Evolutionary conservation across 176 grass and related monocot species (phyloP), one percentile per base, ranked within the genome.

Genomic region (Eleusine coracana): DNA sequence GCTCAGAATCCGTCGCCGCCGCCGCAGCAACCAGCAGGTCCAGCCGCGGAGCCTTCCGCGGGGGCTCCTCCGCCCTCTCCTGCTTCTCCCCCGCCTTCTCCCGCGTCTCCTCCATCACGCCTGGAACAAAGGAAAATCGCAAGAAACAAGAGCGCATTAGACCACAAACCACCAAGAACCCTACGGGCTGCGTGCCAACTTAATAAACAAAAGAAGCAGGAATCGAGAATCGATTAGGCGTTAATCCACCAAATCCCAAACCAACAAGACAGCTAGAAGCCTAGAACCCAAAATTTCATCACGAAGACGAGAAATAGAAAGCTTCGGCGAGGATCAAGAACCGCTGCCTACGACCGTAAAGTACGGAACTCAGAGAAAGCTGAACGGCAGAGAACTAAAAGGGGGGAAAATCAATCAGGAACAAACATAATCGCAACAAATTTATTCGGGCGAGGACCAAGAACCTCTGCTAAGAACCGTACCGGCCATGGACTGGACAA

Each of bases 1-100:
- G 23, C 59, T 9, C 59, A 28, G n/a, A 28, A 62, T 5, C 23
- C n/a, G 23, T 5, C 0, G n/a, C 59, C 23, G 23, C 59, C 59
- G 2, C 51, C 17, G 51, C 36, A n/a, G 34, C 73, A 4, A 16
- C 3, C 37, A 14, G 1, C 65, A 41, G 3, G 13, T 69, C 78
- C 48, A 80, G 13, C 78, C 64, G 78, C 13, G 49, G 48, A 56
- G 64, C 31, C 14, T 68, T 50, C 34, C 48, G 78, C 49, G 65
- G 38, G 34, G 12, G 38, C 49, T 69, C 78, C 20, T 68, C 48
- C 20, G 29, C 46, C 11, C 12, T 0, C 48, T 50, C 48, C 48
- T 50, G 28, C 6, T 44, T 7, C 10, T 67, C 45, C 62, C 16
- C 34, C 31, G 0, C 20, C 64, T 18, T 40, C 31, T 11, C 17